These are phyloP conservation scores for Chrysophaeum taylorii DNA, from an alignment of 352 stramenopile species.

Conservation along the genomic window DNA sequence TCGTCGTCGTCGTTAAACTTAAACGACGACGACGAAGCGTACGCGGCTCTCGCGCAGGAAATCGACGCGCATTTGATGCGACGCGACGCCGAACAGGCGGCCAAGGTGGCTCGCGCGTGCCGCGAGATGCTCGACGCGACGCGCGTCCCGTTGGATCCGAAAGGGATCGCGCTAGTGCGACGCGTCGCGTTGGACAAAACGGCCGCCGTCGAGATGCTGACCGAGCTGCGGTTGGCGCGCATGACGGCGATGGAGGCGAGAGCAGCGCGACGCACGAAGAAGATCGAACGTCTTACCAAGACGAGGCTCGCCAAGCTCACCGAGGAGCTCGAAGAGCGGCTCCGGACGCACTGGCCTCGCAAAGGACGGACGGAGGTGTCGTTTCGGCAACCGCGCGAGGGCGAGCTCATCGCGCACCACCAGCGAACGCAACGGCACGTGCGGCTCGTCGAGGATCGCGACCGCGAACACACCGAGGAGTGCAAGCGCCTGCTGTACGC, in stretches of 20 bases:
- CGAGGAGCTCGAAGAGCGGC: constrained; percentile 59
- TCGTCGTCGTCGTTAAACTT: too few species aligned
- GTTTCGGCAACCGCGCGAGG: constrained; percentile 57
- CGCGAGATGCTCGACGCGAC: background rate
- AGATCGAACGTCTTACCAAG: constrained; percentile 30
- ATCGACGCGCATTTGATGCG: constrained; percentile 3
- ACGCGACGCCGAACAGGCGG: background rate
- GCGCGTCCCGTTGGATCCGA: constrained; percentile 1
- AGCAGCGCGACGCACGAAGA: constrained; percentile 22
- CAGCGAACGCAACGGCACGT: constrained; percentile 59
- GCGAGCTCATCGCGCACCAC: constrained; percentile 61
- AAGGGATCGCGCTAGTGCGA: constrained; percentile 31
- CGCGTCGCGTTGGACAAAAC: constrained; percentile 30
- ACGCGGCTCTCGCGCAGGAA: background rate
- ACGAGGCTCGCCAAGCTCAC: constrained; percentile 38
- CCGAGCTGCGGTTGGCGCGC: constrained; percentile 38
- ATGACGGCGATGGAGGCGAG: constrained; percentile 41
- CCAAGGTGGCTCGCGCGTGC: background rate
- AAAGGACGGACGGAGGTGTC: constrained; percentile 66
- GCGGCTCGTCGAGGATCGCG: constrained; percentile 45
- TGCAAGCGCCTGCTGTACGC: constrained; percentile 40
- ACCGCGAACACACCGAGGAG: constrained; percentile 40
- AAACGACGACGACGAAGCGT: constrained; percentile 7
- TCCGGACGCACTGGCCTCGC: constrained; percentile 72
- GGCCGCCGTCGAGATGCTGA: constrained; percentile 29